A percentile compares a stretch with the other conserved stretches of the same genome.
These are phyloP conservation scores for Reutealis trisperma DNA, from an alignment of 345 rosid species.

Conservation along the genomic window DNA sequence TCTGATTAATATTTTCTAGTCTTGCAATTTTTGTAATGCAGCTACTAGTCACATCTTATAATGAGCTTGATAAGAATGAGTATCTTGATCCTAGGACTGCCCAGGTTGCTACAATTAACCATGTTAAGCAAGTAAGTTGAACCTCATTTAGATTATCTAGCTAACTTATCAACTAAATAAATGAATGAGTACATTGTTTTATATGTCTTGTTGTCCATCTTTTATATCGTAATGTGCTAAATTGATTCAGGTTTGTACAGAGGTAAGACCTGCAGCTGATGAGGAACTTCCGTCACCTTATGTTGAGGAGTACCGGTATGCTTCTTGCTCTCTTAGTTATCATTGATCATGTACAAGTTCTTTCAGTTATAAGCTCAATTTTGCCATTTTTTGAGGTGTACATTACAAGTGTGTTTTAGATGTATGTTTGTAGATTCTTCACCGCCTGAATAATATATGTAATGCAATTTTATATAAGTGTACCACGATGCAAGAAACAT, in stretches of 20 bases:
- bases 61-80: conserved; percentile 64
- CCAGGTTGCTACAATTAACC: conserved; percentile 82
- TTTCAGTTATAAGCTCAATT: background rate
- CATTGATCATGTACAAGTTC: background rate
- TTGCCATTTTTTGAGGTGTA: background rate
- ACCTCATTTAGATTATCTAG: background rate
- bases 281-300: conserved; percentile 89
- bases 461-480: no score
- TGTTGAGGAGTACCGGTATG: conserved; percentile 87
- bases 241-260: conserved; percentile 85
- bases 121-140: conserved; percentile 81
- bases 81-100: conserved; percentile 93
- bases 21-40: conserved; percentile 24
- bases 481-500: background rate
- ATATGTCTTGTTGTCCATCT: conserved; percentile 7
- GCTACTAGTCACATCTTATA: conserved; percentile 70
- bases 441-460: no score
- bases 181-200: background rate
- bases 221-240: conserved; percentile 45
- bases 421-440: background rate
- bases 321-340: background rate
- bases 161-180: background rate
- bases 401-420: background rate
- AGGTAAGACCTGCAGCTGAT: conserved; percentile 84
- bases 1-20: background rate